Percentiles rank a stretch among this genome's conserved stretches.
These are phyloP conservation scores for Chlamydomonas schloesseri DNA, from an alignment of 139 green algal genomes.

Conservation along the genomic window DNA sequence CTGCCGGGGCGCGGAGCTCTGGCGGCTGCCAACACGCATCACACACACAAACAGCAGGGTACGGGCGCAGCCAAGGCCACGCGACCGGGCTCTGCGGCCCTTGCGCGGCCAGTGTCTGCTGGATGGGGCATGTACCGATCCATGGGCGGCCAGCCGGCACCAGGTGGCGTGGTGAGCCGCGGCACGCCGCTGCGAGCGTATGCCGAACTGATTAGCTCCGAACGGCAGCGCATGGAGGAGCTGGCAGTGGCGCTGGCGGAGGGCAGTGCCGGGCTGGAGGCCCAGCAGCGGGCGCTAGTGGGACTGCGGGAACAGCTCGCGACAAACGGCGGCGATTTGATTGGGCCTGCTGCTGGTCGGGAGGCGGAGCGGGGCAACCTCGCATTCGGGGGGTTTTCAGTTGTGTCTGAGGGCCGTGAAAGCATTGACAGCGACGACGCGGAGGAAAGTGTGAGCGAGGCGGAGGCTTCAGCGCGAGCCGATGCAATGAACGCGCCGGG, in stretches of 20 bases:
- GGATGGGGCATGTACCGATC: constrained; percentile 19
- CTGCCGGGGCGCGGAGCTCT: not conserved
- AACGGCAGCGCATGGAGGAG: constrained; percentile 30
- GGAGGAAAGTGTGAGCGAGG: too few species aligned
- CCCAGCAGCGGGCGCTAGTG: constrained; percentile 18
- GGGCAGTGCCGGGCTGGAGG: not conserved
- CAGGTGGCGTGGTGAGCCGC: not conserved
- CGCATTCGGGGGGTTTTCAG: not conserved
- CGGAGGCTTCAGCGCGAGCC: not conserved
- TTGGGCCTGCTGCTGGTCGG: not conserved
- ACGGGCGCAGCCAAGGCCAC: not conserved
- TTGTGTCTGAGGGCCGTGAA: not conserved
- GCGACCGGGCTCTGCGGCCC: not conserved
- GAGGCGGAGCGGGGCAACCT: not conserved
- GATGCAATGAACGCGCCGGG: too few species aligned
- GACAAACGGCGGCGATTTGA: not conserved
- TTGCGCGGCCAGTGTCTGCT: not conserved
- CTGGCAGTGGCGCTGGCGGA: constrained; percentile 12
- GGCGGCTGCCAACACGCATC: too few species aligned
- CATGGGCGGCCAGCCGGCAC: not conserved
- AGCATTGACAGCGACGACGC: too few species aligned
- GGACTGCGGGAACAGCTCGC: not conserved
- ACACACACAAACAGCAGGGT: too few species aligned
- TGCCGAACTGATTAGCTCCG: not conserved
- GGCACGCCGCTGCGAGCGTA: constrained; percentile 8